A percentile compares a stretch with the other conserved stretches of the same genome.
Evolutionary conservation across 2,329 filamentous ascomycete species (phyloP).

Genomic region (Parasarocladium wereldwijsianum): DNA sequence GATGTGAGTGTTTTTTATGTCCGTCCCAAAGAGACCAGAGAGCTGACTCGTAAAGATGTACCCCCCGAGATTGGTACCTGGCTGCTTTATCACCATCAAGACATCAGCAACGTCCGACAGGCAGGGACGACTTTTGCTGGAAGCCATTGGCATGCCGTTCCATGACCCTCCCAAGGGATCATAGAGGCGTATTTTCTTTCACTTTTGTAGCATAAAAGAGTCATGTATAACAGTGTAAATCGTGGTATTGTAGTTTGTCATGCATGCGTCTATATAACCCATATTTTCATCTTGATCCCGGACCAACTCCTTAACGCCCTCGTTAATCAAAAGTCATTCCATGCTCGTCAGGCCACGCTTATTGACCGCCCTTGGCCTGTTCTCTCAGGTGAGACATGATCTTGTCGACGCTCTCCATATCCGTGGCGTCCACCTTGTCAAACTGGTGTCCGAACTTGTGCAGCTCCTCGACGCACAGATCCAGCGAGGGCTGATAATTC

Average conservation of each 20-base stretch:
- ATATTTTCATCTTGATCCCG: too few relatives aligned
- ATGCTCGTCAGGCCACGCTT: background rate
- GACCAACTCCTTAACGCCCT: constrained; percentile 4
- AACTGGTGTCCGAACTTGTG: constrained; percentile 38
- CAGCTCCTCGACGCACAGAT: constrained; percentile 49
- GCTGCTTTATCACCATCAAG: constrained; percentile 69
- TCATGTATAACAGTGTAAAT: constrained; percentile 9
- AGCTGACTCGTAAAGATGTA: constrained; percentile 32
- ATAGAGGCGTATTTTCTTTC: constrained; percentile 19
- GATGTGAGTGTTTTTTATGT: constrained; percentile 47
- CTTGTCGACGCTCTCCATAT: constrained; percentile 77
- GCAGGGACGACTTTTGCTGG: constrained; percentile 60
- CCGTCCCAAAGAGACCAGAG: background rate
- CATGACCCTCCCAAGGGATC: constrained; percentile 32
- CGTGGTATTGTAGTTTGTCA: constrained; percentile 9
- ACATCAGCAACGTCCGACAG: constrained; percentile 75
- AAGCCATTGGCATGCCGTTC: constrained; percentile 47
- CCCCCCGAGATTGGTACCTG: constrained; percentile 61
- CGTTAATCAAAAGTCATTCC: background rate
- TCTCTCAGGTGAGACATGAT: constrained; percentile 56
- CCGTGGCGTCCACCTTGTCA: constrained; percentile 56
- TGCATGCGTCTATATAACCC: constrained; percentile 1
- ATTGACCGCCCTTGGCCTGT: constrained; percentile 21
- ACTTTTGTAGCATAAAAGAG: constrained; percentile 1
- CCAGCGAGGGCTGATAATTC: constrained; percentile 79